Conservation (phyloP, 768 basidiomycete genomes). For the Candolleomyces eurysporus region DNA sequence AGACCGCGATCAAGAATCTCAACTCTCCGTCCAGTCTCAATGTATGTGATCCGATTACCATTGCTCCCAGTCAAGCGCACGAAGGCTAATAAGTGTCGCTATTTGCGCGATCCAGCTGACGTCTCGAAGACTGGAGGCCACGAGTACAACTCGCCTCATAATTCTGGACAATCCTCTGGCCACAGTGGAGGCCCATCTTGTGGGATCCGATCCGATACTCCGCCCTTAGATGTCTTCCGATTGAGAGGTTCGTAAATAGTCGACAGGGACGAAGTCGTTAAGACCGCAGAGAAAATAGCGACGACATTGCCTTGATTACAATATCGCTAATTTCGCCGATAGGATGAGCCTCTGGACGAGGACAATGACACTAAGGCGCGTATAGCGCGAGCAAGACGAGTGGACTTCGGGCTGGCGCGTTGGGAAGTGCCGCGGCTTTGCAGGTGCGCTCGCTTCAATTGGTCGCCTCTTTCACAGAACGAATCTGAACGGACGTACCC, state of each 20-base stretch:
- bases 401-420: slow-evolving; percentile 52
- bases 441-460: slow-evolving; percentile 55
- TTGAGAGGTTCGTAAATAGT: slow-evolving; percentile 36
- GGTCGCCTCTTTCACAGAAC: not conserved
- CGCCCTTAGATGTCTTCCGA: not conserved
- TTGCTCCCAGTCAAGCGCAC: not conserved
- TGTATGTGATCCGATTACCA: not conserved
- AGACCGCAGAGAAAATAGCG: slow-evolving; percentile 40
- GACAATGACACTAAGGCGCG: slow-evolving; percentile 62
- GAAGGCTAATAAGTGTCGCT: not conserved
- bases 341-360: slow-evolving; percentile 65
- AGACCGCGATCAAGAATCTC: not conserved
- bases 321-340: slow-evolving; percentile 17
- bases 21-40: not conserved
- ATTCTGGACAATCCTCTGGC: slow-evolving; percentile 29
- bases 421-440: slow-evolving; percentile 79
- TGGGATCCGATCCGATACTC: not conserved
- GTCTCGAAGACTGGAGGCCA: slow-evolving; percentile 60
- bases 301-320: not conserved
- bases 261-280: slow-evolving; percentile 59
- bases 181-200: no score
- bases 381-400: slow-evolving; percentile 53
- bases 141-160: slow-evolving; percentile 60
- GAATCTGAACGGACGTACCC: not conserved
- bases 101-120: slow-evolving; percentile 28